A percentile compares a stretch with the other conserved stretches of the same genome.
phyloP scores from a whole-genome alignment of 202 grass and related monocot species.

The Panicum hallii region DNA sequence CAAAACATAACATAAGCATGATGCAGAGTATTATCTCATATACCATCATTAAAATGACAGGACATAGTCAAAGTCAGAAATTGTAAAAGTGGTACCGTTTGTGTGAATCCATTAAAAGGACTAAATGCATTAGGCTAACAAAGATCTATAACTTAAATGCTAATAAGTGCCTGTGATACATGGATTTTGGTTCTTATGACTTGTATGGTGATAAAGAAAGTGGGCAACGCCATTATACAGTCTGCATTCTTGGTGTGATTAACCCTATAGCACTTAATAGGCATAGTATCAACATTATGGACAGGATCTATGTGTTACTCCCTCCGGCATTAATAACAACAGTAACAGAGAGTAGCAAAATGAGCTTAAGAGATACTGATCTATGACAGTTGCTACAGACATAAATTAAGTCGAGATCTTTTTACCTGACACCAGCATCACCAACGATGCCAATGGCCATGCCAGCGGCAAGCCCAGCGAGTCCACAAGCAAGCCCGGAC shows the following conservation, averaged over 20 bases:
- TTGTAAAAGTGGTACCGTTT: neutral
- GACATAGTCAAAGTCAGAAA: neutral
- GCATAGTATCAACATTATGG: neutral
- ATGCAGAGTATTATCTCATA: neutral
- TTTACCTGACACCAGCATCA: constrained; percentile 95
- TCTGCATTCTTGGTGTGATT: neutral
- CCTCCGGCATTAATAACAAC: neutral
- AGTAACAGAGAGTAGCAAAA: neutral
- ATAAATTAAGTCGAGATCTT: neutral
- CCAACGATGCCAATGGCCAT: constrained; percentile 99
- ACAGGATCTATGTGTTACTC: neutral
- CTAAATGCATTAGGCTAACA: neutral
- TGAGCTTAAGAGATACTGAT: neutral
- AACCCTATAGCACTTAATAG: neutral
- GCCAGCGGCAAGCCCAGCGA: constrained; percentile 85
- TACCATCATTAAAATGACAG: neutral
- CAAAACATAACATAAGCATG: neutral
- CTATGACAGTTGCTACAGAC: neutral
- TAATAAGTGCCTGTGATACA: neutral
- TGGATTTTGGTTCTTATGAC: neutral
- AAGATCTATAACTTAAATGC: neutral
- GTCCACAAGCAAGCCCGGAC: constrained; percentile 84
- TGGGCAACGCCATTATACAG: neutral
- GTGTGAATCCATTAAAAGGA: neutral
- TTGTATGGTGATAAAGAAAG: neutral